Conservation (phyloP, 176 grass and related monocot species). For the Elaeis guineensis region DNA sequence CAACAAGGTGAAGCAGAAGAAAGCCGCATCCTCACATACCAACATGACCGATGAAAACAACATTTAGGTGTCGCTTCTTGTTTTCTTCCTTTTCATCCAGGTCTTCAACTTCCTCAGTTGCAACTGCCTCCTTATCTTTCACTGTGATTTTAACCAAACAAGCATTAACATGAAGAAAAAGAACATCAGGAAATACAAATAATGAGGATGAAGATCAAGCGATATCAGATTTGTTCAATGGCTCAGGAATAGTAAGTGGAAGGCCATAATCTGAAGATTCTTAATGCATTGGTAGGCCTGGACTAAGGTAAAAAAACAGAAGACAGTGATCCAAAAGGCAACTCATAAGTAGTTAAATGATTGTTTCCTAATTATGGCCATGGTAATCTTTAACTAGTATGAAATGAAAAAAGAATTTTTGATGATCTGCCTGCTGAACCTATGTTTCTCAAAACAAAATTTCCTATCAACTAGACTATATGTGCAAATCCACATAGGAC, state of each 20-base stretch:
- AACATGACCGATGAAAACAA: constrained; percentile 95
- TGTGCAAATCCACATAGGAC: too few relatives aligned
- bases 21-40: constrained; percentile 34
- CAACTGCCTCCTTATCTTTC: constrained; percentile 29
- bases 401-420: background rate
- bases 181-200: background rate
- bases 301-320: background rate
- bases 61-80: constrained; percentile 75
- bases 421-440: too few relatives aligned
- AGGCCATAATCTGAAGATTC: too few relatives aligned
- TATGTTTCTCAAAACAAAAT: too few relatives aligned
- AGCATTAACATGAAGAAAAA: background rate
- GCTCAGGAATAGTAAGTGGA: too few relatives aligned
- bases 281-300: too few relatives aligned
- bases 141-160: constrained; percentile 15
- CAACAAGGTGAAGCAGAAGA: background rate
- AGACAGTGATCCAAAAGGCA: background rate
- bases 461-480: too few relatives aligned
- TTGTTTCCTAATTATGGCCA: background rate
- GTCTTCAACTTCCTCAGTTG: constrained; percentile 39
- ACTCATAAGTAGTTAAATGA: background rate
- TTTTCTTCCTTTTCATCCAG: constrained; percentile 33
- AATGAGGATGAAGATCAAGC: too few relatives aligned
- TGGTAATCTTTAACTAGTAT: background rate
- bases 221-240: too few relatives aligned